Conservation (phyloP, 1,284 basidiomycete genomes). For the Bjerkandera adusta region DNA sequence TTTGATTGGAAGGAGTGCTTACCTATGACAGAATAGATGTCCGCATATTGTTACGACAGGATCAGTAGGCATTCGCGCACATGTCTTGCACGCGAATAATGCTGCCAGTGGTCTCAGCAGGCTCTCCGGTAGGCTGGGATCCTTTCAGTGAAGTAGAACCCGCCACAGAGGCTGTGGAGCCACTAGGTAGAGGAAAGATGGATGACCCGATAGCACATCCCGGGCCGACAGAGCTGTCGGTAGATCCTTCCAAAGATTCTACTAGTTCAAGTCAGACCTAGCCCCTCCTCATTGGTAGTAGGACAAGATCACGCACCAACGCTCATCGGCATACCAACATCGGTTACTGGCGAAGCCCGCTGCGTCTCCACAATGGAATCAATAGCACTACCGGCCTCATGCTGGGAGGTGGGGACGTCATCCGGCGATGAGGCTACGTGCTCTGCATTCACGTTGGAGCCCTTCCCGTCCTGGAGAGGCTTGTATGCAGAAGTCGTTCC, state of each 20-base stretch:
- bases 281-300: too few species aligned
- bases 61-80: not conserved
- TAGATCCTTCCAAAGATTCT: not conserved
- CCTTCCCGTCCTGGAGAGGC: too few species aligned
- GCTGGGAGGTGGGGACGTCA: too few species aligned
- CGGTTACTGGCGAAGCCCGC: too few species aligned
- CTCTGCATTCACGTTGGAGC: too few species aligned
- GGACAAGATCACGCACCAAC: too few species aligned
- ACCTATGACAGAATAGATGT: not conserved
- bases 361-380: too few species aligned
- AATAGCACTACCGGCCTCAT: too few species aligned
- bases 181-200: not conserved
- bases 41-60: not conserved
- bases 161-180: not conserved
- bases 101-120: not conserved
- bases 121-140: not conserved
- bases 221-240: not conserved
- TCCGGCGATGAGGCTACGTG: too few species aligned
- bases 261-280: too few species aligned
- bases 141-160: not conserved
- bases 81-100: not conserved
- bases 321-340: too few species aligned
- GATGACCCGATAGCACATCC: not conserved
- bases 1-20: not conserved
- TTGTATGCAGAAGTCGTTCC: too few species aligned